Evolutionary conservation across 441 rosid genomes (phyloP), one percentile per base, ranked within the genome.

Genomic region (Daphne laureola): DNA sequence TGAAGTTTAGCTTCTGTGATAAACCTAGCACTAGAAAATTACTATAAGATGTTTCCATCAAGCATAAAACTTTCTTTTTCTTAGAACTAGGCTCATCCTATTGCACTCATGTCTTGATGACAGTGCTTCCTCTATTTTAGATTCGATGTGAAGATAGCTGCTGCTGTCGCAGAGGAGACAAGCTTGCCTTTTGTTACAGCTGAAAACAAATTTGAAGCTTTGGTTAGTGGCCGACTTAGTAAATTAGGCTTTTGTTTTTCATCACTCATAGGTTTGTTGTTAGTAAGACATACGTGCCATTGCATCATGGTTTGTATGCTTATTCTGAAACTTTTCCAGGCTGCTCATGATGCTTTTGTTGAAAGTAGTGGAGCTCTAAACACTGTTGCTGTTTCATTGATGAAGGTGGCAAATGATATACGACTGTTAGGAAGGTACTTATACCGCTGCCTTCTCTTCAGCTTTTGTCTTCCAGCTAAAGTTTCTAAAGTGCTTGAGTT

Each of bases 281-380:
- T 9, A 31, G 11, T 31, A 6, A 31, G 38, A 31, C 38, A 6
- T 31, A 9, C 11, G 11, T 2, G 38, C 38, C 38, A 31, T 31
- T 9, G 38, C 38, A 31, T 31, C 38, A 31, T 9, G 11, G 11
- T 31, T 31, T 31, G 38, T 7, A 31, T 31, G 36, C 38, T 31
- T 31, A 9, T 31, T 31, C 38, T 2, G 7, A 31, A 44, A 59
- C 38, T 61, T 54, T 55, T 57, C 49, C 77, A 86, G 96, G 98
- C 98, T 71, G 96, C 98, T 47, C 98, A 92, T 58, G 98, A 92
- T 81, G 92, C 98, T 55, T 89, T 79, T 72, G 98, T 92, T 71
- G 97, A 92, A 78, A 79, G 84, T 54, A 89, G 98, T 60, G 97
- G 98, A 63, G 80, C 97, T 51, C 86, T 89, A 44, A 92, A 86